phyloP scores from a whole-genome alignment of 1,139 yeast genomes.

The Candida smagusa region DNA sequence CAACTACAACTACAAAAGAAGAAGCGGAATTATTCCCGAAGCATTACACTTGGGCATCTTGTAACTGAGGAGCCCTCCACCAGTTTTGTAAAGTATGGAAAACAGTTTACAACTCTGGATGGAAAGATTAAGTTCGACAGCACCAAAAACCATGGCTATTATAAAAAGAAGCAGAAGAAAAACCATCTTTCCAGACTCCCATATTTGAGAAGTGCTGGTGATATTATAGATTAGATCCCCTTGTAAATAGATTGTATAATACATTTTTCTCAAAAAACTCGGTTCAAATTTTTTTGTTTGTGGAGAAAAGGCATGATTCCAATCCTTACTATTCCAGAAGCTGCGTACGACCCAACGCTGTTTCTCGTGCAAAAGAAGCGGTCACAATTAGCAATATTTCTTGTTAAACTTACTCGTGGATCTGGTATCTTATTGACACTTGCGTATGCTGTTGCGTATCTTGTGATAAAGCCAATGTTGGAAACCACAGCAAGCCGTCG shows the following conservation, averaged over 20 bases:
- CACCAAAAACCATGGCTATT: slow-evolving; percentile 11
- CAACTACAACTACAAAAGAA: slow-evolving; percentile 6
- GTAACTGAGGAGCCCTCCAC: slow-evolving; percentile 1
- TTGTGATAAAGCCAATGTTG: slow-evolving; percentile 36
- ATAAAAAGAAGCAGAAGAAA: slow-evolving; percentile 7
- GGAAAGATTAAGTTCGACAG: slow-evolving; percentile 14
- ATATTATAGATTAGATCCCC: slow-evolving; percentile 15
- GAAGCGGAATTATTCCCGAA: slow-evolving; percentile 7
- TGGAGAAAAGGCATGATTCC: slow-evolving; percentile 21
- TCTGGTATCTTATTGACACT: slow-evolving; percentile 32
- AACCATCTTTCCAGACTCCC: slow-evolving; percentile 7
- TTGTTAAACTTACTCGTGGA: slow-evolving; percentile 34
- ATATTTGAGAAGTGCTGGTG: slow-evolving; percentile 14
- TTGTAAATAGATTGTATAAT: too few species aligned
- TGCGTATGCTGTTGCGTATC: slow-evolving; percentile 30
- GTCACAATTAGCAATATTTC: slow-evolving; percentile 27
- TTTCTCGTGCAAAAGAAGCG: slow-evolving; percentile 20
- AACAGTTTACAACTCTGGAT: slow-evolving; percentile 7
- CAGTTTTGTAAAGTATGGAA: slow-evolving; percentile 7
- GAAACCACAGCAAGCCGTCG: slow-evolving; percentile 29
- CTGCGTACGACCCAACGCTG: slow-evolving; percentile 35
- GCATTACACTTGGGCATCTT: slow-evolving; percentile 4
- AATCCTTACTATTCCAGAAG: slow-evolving; percentile 41
- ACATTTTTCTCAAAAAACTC: background rate
- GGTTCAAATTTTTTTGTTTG: background rate